Base-by-base conservation (phyloP, 352 stramenopile genomes). In the Labyrinthula sp. region DNA sequence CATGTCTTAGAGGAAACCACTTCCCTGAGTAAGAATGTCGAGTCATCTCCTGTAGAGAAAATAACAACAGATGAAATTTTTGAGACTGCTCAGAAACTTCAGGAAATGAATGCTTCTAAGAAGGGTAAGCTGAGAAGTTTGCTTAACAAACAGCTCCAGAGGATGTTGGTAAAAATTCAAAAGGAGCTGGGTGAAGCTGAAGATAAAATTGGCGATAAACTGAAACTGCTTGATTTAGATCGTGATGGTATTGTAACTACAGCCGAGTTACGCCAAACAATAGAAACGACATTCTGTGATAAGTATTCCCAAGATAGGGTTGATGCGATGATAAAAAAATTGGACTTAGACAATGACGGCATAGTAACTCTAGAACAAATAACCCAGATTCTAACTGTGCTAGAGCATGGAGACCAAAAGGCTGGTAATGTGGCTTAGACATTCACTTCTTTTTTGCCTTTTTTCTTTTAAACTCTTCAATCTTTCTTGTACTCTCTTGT, bases 181-280 rank as follows among this genome's bases (percentile, higher is more conserved):
- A 60, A 71, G 22, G 72, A 84, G 47, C 64, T 84, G 5, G 71
- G 84, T 23, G 75, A 89, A 57, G 82, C 92, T 22, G 78, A 95
- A 58, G 68, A 74, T 47, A 79, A 89, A 54, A 88, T 98, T 58
- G 89, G 89, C 48, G 81, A 95, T 59, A 89, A 89, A 37, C 73
- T 98, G 38, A 88, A 95, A 57, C 72, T 95, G 49, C 64, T 98
- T 17, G 87, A 97, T 62, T 79, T 81, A 55, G 89, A 98, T 68
- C 79, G 71, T 36, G 87, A 97, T 66, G 86, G 85, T 50, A 72
- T 95, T 40, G 35, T 95, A 17, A 77, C 72, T 21, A 70, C 69
- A n/a, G 79, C 93, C 56, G 87, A 98, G 66, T 69, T 97, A 45
- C 77, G 78, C 36, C 68, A 90, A 54, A 80, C 79, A 0, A 72